Evolutionary conservation across 192 early-diverging fungal genomes (phyloP).

Genomic region (Allomyces arbusculus): DNA sequence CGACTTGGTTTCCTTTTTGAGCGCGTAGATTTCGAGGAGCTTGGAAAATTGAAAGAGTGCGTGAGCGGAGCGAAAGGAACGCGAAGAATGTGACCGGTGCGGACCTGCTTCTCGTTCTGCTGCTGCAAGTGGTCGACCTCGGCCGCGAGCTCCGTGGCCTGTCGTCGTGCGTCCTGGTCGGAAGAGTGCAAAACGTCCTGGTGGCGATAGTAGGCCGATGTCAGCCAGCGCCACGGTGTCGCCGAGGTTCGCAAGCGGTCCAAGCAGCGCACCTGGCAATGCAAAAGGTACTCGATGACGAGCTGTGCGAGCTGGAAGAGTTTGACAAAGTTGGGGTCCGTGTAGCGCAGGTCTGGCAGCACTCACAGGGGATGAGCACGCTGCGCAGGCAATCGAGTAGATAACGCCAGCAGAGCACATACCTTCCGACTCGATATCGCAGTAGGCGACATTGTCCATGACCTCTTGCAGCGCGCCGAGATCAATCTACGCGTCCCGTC

Average conservation of each 20-base stretch:
- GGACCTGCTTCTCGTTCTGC: constrained; percentile 14
- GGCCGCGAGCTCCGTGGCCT: constrained; percentile 1
- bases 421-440: constrained; percentile 29
- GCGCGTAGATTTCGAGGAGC: constrained; percentile 2
- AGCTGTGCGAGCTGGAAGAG: constrained; percentile 31
- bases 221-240: too few relatives aligned
- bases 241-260: too few relatives aligned
- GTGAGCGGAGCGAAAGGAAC: too few relatives aligned
- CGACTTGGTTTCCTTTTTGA: constrained; percentile 21
- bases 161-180: not conserved
- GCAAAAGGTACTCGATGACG: constrained; percentile 31
- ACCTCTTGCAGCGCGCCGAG: constrained; percentile 22
- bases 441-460: constrained; percentile 33
- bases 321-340: constrained; percentile 11
- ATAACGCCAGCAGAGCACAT: too few relatives aligned
- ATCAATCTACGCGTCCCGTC: constrained; percentile 13
- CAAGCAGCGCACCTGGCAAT: constrained; percentile 13
- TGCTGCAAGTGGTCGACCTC: constrained; percentile 7
- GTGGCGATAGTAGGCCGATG: not conserved
- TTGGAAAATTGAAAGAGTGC: not conserved
- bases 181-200: not conserved
- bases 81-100: too few relatives aligned
- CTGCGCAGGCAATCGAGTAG: constrained; percentile 30
- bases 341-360: constrained; percentile 15
- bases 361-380: constrained; percentile 24